Conservation (phyloP, 176 grass and related monocot species). For the Hyparrhenia diplandra region DNA sequence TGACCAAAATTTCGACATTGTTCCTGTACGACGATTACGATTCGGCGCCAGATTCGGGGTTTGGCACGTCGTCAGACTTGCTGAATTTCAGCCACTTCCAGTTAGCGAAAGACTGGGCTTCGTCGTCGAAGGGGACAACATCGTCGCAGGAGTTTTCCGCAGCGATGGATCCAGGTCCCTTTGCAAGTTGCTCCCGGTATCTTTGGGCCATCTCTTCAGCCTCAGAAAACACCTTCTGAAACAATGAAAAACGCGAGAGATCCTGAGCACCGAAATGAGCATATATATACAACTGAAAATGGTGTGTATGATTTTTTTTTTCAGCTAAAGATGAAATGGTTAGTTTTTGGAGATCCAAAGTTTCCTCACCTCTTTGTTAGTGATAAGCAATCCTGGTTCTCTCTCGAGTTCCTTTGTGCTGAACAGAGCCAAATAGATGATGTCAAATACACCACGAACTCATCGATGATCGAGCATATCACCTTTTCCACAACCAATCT, state of each 20-base stretch:
- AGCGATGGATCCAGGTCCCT: neutral
- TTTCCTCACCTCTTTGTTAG: conserved; percentile 52
- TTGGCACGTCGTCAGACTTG: conserved; percentile 17
- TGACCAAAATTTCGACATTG: neutral
- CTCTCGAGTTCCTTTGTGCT: conserved; percentile 74
- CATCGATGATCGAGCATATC: neutral
- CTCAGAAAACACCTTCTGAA: conserved; percentile 74
- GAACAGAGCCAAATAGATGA: neutral
- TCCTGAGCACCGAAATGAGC: neutral
- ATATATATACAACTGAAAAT: neutral
- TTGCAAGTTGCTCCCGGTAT: conserved; percentile 40
- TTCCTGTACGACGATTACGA: neutral
- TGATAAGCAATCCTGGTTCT: conserved; percentile 64
- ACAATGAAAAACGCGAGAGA: neutral
- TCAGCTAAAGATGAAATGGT: neutral
- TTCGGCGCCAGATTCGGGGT: neutral
- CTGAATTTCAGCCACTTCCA: conserved; percentile 75
- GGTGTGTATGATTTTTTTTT: neutral
- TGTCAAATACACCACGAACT: neutral
- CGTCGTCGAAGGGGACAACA: conserved; percentile 47
- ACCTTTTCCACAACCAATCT: neutral
- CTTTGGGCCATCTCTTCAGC: conserved; percentile 63
- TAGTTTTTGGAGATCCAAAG: neutral
- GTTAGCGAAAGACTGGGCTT: conserved; percentile 56
- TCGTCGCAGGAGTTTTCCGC: neutral